Percentiles rank a stretch among this genome's conserved stretches.
phyloP scores from a whole-genome alignment of 768 basidiomycete species.

The Tricholomella constricta region DNA sequence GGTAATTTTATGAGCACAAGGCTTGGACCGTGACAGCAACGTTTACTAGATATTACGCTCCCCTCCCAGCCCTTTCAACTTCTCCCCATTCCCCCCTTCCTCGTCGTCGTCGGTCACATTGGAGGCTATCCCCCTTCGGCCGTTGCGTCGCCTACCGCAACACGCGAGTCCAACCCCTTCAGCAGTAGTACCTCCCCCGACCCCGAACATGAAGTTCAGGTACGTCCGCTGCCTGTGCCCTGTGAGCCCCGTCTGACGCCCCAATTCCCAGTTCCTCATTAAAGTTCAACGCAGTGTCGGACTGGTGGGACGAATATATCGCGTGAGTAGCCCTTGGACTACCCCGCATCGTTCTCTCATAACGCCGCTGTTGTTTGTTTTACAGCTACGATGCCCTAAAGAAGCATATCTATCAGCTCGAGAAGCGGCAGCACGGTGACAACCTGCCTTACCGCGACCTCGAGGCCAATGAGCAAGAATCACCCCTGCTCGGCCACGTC shows the following conservation, averaged over 20 bases:
- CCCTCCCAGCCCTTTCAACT: neutral
- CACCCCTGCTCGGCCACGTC: constrained; percentile 50
- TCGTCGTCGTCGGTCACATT: constrained; percentile 16
- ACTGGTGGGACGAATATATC: constrained; percentile 94
- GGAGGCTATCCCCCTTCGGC: constrained; percentile 44
- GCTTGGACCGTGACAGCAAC: neutral
- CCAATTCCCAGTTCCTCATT: constrained; percentile 64
- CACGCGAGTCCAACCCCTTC: constrained; percentile 21
- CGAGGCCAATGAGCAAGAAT: constrained; percentile 65
- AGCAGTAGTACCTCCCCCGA: neutral
- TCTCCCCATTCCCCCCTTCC: neutral
- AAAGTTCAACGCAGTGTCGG: constrained; percentile 88
- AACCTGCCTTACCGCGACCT: constrained; percentile 48
- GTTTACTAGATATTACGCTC: neutral
- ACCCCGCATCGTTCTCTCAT: too few relatives aligned
- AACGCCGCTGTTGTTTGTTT: too few relatives aligned
- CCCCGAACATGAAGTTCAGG: constrained; percentile 63
- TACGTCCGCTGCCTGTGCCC: constrained; percentile 22
- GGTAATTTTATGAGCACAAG: neutral
- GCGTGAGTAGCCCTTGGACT: constrained; percentile 68
- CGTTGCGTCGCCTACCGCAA: constrained; percentile 25
- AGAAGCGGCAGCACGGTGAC: constrained; percentile 67
- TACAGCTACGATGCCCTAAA: constrained; percentile 83
- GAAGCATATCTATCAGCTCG: constrained; percentile 82
- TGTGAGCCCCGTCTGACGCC: neutral